Evolutionary conservation across 2,329 filamentous ascomycete species (phyloP), one percentile per base, ranked within the genome.

Genomic region (Penicillium sp.): DNA sequence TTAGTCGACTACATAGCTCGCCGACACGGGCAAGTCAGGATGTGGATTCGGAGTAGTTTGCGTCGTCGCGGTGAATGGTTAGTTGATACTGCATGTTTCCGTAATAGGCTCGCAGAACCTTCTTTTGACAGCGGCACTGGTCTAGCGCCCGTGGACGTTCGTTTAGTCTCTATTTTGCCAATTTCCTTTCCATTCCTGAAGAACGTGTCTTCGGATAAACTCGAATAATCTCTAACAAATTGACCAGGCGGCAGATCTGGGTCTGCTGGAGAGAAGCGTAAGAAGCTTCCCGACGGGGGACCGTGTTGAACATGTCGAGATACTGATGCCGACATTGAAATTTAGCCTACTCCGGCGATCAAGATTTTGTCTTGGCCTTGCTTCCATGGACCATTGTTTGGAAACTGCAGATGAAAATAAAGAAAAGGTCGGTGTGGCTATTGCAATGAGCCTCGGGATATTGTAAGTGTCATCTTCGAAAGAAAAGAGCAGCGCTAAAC

Each of bases 321-420:
- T 26, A 24, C 21, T 34, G 12, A 15, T 17, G 26, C 23, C 41
- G 15, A 47, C 21, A 1, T 7, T 10, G 24, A 20, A 29, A 3
- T 34, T 3, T 20, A 62, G 59, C 60, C 13, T 63, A 60, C 17
- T 62, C 57, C 4, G 60, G 59, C 7, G 55, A 51, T 2, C 55
- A 70, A 42, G 73, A 75, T 26, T 66, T 75, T 9, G 57, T 73
- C 7, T 58, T 75, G 0, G 70, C 72, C 1, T 40, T 66, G 0
- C 52, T 75, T 5, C 73, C 74, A 0, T 76, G 73, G 73, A 54
- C 60, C 5, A 67, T 73, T 50, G 62, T 74, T 4, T 63, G 62
- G 55, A 61, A 66, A 8, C 45, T 75, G 4, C 64, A 71, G 21
- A 74, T 75, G 62, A 66, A 23, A 65, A 57, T 21, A 71, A 68